Base-by-base conservation (phyloP, 2,329 filamentous ascomycete species). In the Graphilbum ipis-grandicollis region DNA sequence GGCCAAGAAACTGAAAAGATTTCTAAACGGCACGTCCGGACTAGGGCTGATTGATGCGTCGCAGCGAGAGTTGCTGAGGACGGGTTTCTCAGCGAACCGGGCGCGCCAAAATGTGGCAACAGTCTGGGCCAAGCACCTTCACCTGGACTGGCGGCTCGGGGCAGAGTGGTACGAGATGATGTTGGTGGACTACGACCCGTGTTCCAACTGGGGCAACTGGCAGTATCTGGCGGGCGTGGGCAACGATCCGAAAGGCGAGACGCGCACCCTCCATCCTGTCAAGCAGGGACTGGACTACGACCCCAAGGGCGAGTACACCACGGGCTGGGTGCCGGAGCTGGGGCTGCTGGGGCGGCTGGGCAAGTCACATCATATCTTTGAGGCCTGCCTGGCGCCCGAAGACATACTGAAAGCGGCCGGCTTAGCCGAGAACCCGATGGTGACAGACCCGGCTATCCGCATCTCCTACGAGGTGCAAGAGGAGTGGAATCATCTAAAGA, bases 271-370 rank as follows among this genome's bases (percentile, higher is more conserved):
- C 62, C 88, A 88, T 48, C 79, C 80, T 0, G 72, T 88, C 34
- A 86, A 86, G 52, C 81, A 88, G 51, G 77, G 74, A 0, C 70
- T 80, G 31, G 79, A 85, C 44, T 86, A 88, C 48, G 81, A 88
- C 50, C 64, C 65, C 2, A 57, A 72, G 0, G 81, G 78, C 3
- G 58, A 65, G 7, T 88, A 83, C 45, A 72, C 84, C 9, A 69
- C 70, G n/a, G 60, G 67, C 3, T 88, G 81, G 82, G 62, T 86
- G 0, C 68, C 71, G 0, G 81, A 88, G 50, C 50, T 84, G 19
- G 28, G 22, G 2, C 10, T 14, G 2, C 23, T 40, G 19, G 4
- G 4, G 3, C 14, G 26, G 29, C 49, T 66, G 3, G 61, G n/a
- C n/a, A n/a, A n/a, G n/a, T n/a, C n/a, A n/a, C n/a, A 68, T 43